Conservation (phyloP, 176 grass and related monocot species). For the Oryza nivara region DNA sequence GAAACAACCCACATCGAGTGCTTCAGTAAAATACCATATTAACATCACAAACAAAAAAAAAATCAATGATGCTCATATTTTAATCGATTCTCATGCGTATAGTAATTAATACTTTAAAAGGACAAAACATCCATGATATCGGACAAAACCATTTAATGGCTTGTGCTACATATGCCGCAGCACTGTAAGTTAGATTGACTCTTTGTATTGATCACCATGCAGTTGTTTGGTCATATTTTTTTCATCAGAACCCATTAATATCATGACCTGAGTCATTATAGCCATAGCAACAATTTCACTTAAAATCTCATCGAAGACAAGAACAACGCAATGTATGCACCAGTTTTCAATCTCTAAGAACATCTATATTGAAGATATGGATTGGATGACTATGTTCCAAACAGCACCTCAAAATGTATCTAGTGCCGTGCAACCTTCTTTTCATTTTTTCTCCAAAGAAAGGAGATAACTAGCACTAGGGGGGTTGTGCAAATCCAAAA, state of each 20-base stretch:
- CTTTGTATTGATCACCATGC: not conserved
- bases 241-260: not conserved
- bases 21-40: conserved; percentile 9
- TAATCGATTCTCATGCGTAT: not conserved
- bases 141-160: not conserved
- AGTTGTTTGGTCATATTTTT: not conserved
- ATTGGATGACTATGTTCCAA: no score
- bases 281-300: no score
- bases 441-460: no score
- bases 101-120: not conserved
- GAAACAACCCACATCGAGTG: conserved; percentile 17
- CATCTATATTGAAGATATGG: no score
- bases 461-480: not conserved
- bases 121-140: not conserved
- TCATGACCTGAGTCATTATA: no score
- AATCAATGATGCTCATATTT: not conserved
- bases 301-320: no score
- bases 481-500: no score
- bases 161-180: not conserved
- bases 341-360: no score
- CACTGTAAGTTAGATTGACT: not conserved
- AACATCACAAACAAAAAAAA: not conserved
- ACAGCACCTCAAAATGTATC: no score
- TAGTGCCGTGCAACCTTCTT: no score
- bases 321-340: no score